Percentiles rank a stretch among this genome's conserved stretches.
Conservation (phyloP, 805 yeast genomes). For the Saturnispora besseyi region DNA sequence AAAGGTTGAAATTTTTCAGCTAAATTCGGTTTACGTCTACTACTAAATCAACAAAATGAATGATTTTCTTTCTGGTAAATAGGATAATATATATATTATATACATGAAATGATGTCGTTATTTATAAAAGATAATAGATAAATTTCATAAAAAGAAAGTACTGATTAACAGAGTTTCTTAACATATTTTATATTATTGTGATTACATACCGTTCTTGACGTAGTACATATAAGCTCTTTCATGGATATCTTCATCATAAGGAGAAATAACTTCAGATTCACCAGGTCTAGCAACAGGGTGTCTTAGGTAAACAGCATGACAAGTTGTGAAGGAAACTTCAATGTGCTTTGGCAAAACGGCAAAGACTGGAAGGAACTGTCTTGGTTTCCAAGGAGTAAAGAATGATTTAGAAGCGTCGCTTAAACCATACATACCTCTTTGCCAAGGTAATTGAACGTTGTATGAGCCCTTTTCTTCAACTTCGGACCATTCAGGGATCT, state of each 20-base stretch:
- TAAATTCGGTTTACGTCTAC: neutral
- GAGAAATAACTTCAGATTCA: slow-evolving; percentile 89
- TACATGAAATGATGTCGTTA: neutral
- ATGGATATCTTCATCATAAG: slow-evolving; percentile 72
- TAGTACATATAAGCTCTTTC: slow-evolving; percentile 95
- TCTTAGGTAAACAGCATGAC: slow-evolving; percentile 93
- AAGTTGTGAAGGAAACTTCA: slow-evolving; percentile 81
- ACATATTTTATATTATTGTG: neutral
- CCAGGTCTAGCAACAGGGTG: slow-evolving; percentile 98
- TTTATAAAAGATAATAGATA: neutral
- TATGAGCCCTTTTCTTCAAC: slow-evolving; percentile 26
- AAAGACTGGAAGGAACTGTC: slow-evolving; percentile 87
- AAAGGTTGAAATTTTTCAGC: neutral
- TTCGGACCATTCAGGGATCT: slow-evolving; percentile 28
- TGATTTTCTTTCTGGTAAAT: neutral
- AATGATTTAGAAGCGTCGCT: slow-evolving; percentile 67
- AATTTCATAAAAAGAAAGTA: neutral
- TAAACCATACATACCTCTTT: slow-evolving; percentile 71
- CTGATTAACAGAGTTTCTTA: neutral
- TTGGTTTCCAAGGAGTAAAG: slow-evolving; percentile 95
- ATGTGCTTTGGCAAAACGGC: slow-evolving; percentile 88
- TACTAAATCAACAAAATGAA: neutral
- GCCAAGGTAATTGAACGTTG: slow-evolving; percentile 71
- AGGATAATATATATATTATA: neutral
- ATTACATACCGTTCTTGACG: slow-evolving; percentile 50